Conservation (phyloP, 2,329 filamentous ascomycete species). For the Blastomyces percursus region DNA sequence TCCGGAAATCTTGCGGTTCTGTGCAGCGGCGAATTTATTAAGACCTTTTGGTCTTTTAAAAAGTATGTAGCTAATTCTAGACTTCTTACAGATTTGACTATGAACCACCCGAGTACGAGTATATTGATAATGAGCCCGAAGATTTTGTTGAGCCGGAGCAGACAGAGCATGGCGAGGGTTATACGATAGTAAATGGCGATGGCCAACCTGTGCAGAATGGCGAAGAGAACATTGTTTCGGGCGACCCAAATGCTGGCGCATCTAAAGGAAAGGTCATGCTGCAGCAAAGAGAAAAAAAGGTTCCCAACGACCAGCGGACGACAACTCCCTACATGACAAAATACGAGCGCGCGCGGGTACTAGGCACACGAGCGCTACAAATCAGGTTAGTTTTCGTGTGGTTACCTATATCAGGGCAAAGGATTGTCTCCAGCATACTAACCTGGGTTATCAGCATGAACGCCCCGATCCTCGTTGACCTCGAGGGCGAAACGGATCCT, state of each 20-base stretch:
- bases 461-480: constrained; percentile 87
- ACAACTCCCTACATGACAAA: constrained; percentile 99
- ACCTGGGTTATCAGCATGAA: constrained; percentile 60
- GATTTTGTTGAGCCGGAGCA: constrained; percentile 48
- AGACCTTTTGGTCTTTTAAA: background rate
- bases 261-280: constrained; percentile 44
- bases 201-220: constrained; percentile 35
- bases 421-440: constrained; percentile 12
- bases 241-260: constrained; percentile 41
- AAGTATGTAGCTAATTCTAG: background rate
- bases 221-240: constrained; percentile 35
- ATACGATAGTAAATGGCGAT: constrained; percentile 44
- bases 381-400: constrained; percentile 58
- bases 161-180: constrained; percentile 42
- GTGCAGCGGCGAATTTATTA: background rate
- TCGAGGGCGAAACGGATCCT: constrained; percentile 95
- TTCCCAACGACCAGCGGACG: constrained; percentile 72
- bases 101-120: constrained; percentile 50
- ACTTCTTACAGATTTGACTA: constrained; percentile 33
- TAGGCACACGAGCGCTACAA: constrained; percentile 87
- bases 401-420: background rate
- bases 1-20: background rate
- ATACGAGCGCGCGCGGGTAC: constrained; percentile 87
- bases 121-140: constrained; percentile 56
- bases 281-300: constrained; percentile 65